Evolutionary conservation across 306 rosid genomes (phyloP).

Genomic region (Abrus pulchellus): DNA sequence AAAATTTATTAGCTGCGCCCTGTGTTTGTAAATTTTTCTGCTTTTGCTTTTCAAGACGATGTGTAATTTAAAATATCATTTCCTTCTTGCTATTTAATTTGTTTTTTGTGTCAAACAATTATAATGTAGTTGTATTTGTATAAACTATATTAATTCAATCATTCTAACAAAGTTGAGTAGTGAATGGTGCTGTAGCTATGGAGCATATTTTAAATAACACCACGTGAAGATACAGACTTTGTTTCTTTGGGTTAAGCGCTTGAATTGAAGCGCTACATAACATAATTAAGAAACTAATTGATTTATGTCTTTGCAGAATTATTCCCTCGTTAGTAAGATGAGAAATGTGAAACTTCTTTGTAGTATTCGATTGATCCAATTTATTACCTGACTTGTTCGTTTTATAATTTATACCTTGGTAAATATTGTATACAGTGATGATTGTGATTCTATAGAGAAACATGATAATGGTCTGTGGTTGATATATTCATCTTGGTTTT

Average conservation of each 20-base stretch:
- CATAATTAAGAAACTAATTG: background rate
- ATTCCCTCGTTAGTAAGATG: background rate
- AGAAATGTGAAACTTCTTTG: background rate
- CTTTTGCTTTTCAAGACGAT: background rate
- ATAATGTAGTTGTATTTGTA: background rate
- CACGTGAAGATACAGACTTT: background rate
- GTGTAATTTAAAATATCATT: background rate
- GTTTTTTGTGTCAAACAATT: background rate
- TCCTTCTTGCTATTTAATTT: background rate
- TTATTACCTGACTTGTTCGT: background rate
- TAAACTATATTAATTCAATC: background rate
- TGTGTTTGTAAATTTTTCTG: background rate
- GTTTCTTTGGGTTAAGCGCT: background rate
- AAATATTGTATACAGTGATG: background rate
- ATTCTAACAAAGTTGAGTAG: background rate
- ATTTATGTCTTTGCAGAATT: background rate
- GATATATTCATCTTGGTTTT: background rate
- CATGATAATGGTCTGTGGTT: background rate
- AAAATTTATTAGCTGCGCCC: background rate
- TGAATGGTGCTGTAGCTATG: background rate
- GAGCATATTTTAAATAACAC: background rate
- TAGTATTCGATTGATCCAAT: background rate
- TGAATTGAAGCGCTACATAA: background rate
- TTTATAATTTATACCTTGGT: too few species aligned
- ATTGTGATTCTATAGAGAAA: background rate